Conservation (phyloP, 139 green algal genomes). For the Desmodesmus armatus region DNA sequence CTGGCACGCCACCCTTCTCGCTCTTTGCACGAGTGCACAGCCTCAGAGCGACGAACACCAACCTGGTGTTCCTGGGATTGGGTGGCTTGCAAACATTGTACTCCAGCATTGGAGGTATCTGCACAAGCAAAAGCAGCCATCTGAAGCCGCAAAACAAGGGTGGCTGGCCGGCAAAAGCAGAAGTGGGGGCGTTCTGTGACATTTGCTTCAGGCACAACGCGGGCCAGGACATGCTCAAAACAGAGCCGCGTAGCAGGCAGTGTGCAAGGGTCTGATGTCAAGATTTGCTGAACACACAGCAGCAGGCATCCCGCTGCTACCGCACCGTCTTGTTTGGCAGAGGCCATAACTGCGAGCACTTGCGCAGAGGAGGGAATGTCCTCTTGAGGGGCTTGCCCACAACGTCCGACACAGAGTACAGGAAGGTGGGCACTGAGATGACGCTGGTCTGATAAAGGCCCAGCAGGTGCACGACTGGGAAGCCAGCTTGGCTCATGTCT, state of each 20-base stretch:
- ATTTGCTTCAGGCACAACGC: no score
- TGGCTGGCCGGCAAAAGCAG: no score
- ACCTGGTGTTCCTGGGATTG: neutral
- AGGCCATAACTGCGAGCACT: conserved; percentile 44
- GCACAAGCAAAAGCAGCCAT: neutral
- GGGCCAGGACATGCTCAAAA: neutral
- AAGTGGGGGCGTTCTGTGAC: no score
- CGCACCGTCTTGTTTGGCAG: conserved; percentile 10
- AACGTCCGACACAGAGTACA: conserved; percentile 75
- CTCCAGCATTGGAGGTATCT: conserved; percentile 40
- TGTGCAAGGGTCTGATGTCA: no score
- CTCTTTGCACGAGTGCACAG: conserved; percentile 29
- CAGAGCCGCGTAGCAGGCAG: neutral
- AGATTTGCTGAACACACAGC: no score
- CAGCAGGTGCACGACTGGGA: conserved; percentile 82
- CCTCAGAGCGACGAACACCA: conserved; percentile 48
- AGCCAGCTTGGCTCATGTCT: conserved; percentile 75
- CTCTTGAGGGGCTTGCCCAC: conserved; percentile 69
- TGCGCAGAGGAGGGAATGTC: conserved; percentile 47
- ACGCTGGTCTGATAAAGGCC: conserved; percentile 64
- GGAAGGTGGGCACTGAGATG: conserved; percentile 57
- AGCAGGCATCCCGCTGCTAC: no score
- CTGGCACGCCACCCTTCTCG: neutral
- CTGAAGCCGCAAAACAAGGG: neutral
- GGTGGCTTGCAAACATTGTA: conserved; percentile 29